Conservation (phyloP, 2,329 filamentous ascomycete species). For the Rhexocercosporidium sp. region DNA sequence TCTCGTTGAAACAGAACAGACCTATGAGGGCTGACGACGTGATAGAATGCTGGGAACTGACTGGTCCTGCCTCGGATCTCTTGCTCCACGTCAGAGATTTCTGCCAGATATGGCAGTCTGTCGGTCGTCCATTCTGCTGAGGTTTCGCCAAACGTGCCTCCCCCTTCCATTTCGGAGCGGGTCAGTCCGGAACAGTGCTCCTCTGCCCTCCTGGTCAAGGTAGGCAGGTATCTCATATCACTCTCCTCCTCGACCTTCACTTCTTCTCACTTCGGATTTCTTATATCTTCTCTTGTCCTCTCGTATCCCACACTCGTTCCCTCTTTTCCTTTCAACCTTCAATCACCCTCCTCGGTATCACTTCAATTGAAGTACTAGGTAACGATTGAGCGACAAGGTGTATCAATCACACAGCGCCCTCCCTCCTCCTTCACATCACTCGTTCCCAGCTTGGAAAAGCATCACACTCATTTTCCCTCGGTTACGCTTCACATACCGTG, state of each 20-base stretch:
- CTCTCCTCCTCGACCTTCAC: background rate
- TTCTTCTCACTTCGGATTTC: background rate
- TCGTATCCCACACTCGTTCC: slow-evolving; percentile 12
- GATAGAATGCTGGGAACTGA: slow-evolving; percentile 5
- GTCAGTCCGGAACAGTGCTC: slow-evolving; percentile 7
- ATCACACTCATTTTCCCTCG: slow-evolving; percentile 26
- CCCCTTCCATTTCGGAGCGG: slow-evolving; percentile 18
- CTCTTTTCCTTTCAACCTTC: slow-evolving; percentile 9
- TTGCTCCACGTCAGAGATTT: background rate
- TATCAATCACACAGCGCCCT: slow-evolving; percentile 14
- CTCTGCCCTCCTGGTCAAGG: background rate
- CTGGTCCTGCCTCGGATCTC: background rate
- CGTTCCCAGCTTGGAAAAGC: slow-evolving; percentile 23
- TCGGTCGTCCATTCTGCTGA: background rate
- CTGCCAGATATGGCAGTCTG: background rate
- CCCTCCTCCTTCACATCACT: slow-evolving; percentile 27
- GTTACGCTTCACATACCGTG: background rate
- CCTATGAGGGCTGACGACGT: slow-evolving; percentile 17
- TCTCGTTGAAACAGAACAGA: slow-evolving; percentile 25
- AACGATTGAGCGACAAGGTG: slow-evolving; percentile 18
- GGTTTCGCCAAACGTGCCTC: slow-evolving; percentile 14
- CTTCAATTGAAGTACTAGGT: slow-evolving; percentile 27
- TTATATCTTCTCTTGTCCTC: slow-evolving; percentile 7
- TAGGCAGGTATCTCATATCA: background rate
- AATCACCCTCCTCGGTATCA: slow-evolving; percentile 21